These are phyloP conservation scores for Falciphora oryzae DNA, from an alignment of 2,329 filamentous ascomycete genomes.

Conservation along the genomic window DNA sequence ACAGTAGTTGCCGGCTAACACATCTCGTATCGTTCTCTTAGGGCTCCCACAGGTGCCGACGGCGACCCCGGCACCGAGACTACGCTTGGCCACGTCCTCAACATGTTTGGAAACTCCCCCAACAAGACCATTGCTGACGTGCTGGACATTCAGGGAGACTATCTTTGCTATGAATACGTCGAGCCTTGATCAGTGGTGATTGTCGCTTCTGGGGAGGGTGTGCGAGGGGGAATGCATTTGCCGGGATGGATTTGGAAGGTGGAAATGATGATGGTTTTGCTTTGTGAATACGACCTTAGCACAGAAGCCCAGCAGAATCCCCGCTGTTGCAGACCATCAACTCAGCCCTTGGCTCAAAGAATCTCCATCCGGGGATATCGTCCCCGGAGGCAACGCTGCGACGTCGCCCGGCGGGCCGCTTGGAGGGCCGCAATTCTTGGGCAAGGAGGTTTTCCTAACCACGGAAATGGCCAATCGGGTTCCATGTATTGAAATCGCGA, in stretches of 20 bases:
- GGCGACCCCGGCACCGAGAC: slow-evolving; percentile 14
- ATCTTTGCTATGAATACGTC: slow-evolving; percentile 14
- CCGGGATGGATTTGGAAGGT: too few species aligned
- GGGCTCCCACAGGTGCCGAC: slow-evolving; percentile 10
- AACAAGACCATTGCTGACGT: slow-evolving; percentile 16
- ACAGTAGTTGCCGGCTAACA: not conserved
- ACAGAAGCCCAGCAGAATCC: not conserved
- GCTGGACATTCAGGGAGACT: slow-evolving; percentile 15
- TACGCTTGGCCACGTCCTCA: slow-evolving; percentile 14
- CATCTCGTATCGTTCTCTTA: not conserved
- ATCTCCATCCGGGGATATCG: not conserved
- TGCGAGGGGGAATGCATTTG: too few species aligned
- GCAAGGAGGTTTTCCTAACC: too few species aligned
- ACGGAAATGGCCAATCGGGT: too few species aligned
- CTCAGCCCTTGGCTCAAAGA: not conserved
- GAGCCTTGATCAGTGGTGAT: not conserved
- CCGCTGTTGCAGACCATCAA: not conserved
- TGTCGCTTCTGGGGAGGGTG: too few species aligned
- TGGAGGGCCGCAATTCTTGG: too few species aligned
- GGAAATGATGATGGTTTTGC: too few species aligned
- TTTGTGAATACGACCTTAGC: too few species aligned
- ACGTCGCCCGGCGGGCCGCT: too few species aligned
- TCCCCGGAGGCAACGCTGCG: too few species aligned
- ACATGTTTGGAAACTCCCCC: slow-evolving; percentile 15
- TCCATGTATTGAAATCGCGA: not conserved